These are phyloP conservation scores for Solanum chmielewskii DNA, from an alignment of 257 asterid species.

Conservation along the genomic window DNA sequence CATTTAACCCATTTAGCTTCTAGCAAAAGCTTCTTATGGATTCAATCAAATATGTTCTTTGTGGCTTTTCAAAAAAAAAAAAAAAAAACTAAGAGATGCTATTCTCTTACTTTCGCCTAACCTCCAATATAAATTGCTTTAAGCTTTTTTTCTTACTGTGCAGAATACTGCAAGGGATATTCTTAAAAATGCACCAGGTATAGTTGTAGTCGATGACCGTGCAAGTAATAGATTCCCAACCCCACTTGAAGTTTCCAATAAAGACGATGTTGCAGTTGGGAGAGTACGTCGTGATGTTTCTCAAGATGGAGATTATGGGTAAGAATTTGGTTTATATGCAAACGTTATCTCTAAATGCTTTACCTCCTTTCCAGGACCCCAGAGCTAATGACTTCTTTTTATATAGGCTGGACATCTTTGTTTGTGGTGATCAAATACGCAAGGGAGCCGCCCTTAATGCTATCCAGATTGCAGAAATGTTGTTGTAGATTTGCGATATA, in stretches of 20 bases:
- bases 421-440: conserved; percentile 96
- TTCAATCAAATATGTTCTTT: not conserved
- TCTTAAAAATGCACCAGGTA: conserved; percentile 64
- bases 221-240: conserved; percentile 78
- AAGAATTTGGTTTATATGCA: not conserved
- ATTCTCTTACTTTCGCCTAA: not conserved
- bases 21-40: not conserved
- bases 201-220: conserved; percentile 76
- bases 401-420: conserved; percentile 80
- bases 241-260: conserved; percentile 72
- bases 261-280: conserved; percentile 90
- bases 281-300: conserved; percentile 86
- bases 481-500: conserved; percentile 28
- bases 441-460: conserved; percentile 95
- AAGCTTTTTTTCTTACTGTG: not conserved
- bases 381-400: not conserved
- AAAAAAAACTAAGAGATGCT: not conserved
- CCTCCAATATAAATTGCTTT: too few species aligned
- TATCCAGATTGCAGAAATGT: conserved; percentile 73
- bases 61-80: not conserved
- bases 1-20: not conserved
- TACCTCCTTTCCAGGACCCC: not conserved
- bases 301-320: conserved; percentile 85
- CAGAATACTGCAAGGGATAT: conserved; percentile 67
- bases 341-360: not conserved